A percentile compares a stretch with the other conserved stretches of the same genome.
Evolutionary conservation across 176 grass and related monocot species (phyloP).

Genomic region (Elymus sibiricus): DNA sequence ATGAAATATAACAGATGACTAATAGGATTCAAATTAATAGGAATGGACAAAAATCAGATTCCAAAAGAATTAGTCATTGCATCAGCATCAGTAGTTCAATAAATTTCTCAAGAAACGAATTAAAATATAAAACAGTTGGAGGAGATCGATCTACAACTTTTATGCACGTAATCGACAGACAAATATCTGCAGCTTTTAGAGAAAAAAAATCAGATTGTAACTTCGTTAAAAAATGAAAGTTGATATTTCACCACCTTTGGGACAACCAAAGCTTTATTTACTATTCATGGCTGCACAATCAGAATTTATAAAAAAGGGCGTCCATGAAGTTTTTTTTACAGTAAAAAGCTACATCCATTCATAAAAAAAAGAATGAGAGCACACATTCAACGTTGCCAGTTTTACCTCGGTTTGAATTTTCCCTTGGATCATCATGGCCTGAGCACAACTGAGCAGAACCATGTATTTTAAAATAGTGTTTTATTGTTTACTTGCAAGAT

Average conservation of each 20-base stretch:
- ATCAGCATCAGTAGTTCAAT: conserved; percentile 7
- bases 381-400: not conserved
- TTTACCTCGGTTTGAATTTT: not conserved
- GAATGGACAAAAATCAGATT: conserved; percentile 3
- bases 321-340: not conserved
- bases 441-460: not conserved
- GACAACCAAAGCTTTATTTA: not conserved
- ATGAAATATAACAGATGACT: conserved; percentile 10
- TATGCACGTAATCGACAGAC: not conserved
- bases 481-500: not conserved
- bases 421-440: conserved; percentile 1
- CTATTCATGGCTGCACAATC: conserved; percentile 4
- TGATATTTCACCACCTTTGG: not conserved
- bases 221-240: not conserved
- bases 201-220: too few relatives aligned
- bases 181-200: not conserved
- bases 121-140: not conserved
- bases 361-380: not conserved
- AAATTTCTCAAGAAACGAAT: not conserved
- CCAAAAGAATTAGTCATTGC: not conserved
- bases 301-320: not conserved
- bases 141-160: not conserved
- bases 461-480: not conserved
- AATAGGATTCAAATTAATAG: conserved; percentile 4
- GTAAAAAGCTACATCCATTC: not conserved